Base-by-base conservation (phyloP, 78 protist genomes). In the Guillardia theta region DNA sequence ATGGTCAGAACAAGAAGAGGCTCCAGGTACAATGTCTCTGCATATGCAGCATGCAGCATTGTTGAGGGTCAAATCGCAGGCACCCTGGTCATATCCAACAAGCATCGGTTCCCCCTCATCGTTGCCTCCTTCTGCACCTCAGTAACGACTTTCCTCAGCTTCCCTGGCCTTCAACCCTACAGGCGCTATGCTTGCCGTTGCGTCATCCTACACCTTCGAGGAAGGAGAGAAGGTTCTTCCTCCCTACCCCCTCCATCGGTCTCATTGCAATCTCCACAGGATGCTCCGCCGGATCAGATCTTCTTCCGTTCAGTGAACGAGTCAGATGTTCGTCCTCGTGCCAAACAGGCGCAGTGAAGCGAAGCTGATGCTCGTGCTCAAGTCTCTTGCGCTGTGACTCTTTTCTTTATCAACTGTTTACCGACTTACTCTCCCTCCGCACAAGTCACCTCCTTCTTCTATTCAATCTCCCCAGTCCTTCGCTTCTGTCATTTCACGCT, bases 161-260 rank as follows among this genome's bases (percentile, higher is more conserved):
- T 36, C 98, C 37, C 92, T 96, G 64, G 64, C 97, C 22, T 98
- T 98, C 92, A 96, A 37, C 88, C 45, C 90, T 41, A 95, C 45
- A 0, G 90, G 90, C 41, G 90, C 45, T n/a, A 78, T 37, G 44
- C 48, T 15, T 45, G 53, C 18, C 5, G 95, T 98, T 21, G 99
- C 99, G 2, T 88, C 98, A 8, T 96, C 98, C 4, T 98, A 98
- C 95, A 96, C 98, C 0, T 98, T 64, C 50, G 99, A 98, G 88
- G 95, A 96, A 47, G 99, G 99, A n/a, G 98, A 97, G 53, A 45
- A 48, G 44, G n/a, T n/a, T n/a, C n/a, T n/a, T n/a, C n/a, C n/a
- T n/a, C n/a, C n/a, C n/a, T n/a, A n/a, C n/a, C n/a, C n/a, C n/a
- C n/a, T n/a, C n/a, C n/a, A n/a, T n/a, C n/a, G n/a, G n/a, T n/a